Percentiles rank a stretch among this genome's conserved stretches.
These are phyloP conservation scores for Persicaria maculosa DNA, from an alignment of 148 eudicot species.

Conservation along the genomic window DNA sequence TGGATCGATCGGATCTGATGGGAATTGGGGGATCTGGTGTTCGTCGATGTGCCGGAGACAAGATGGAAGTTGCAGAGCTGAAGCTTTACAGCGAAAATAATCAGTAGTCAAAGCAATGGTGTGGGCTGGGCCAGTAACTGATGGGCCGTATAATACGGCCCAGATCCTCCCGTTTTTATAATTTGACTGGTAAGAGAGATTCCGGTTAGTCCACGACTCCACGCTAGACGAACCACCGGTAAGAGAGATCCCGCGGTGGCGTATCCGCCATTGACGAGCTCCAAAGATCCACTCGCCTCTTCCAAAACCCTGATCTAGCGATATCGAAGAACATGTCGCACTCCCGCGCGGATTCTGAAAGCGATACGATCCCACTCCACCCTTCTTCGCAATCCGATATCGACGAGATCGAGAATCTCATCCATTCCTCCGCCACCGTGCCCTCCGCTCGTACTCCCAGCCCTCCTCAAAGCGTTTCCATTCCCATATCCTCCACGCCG, in stretches of 20 bases:
- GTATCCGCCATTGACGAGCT: slow-evolving; percentile 8
- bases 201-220: too few species aligned
- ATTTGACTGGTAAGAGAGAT: too few species aligned
- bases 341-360: not conserved
- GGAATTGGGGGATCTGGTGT: slow-evolving; percentile 4
- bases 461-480: slow-evolving; percentile 52
- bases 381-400: slow-evolving; percentile 81
- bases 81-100: not conserved
- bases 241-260: not conserved
- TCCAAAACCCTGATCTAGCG: not conserved
- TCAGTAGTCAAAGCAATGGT: too few species aligned
- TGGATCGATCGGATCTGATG: not conserved
- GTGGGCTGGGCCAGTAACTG: too few species aligned
- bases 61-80: not conserved
- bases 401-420: slow-evolving; percentile 92
- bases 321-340: slow-evolving; percentile 18
- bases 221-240: too few species aligned
- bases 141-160: too few species aligned
- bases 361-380: slow-evolving; percentile 58
- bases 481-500: slow-evolving; percentile 51
- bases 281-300: not conserved
- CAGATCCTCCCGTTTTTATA: too few species aligned
- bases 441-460: slow-evolving; percentile 52
- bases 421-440: slow-evolving; percentile 52
- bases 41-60: not conserved